These are phyloP conservation scores for Alisma plantagoaquatica DNA, from an alignment of 106 monocot species.

Conservation along the genomic window DNA sequence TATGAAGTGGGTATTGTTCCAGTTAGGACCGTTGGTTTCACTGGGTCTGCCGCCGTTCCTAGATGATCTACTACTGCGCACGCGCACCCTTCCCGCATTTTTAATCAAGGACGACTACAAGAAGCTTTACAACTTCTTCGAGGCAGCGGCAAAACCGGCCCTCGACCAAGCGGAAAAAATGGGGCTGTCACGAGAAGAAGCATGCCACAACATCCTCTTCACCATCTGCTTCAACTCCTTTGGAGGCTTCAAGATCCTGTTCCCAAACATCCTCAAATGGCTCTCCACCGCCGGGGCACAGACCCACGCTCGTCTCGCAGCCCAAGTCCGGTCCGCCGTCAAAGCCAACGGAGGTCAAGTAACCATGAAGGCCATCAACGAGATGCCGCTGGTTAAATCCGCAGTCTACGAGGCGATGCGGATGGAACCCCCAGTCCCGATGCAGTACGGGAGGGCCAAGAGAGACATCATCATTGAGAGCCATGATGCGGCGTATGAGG, in stretches of 20 bases:
- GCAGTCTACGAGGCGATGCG: constrained; percentile 60
- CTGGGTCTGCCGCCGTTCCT: constrained; percentile 18
- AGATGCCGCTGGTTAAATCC: constrained; percentile 56
- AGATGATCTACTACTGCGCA: constrained; percentile 29
- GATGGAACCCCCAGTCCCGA: constrained; percentile 74
- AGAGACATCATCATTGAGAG: constrained; percentile 49
- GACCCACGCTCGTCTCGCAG: constrained; percentile 15
- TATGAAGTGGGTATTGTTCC: constrained; percentile 19
- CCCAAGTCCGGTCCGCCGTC: constrained; percentile 20
- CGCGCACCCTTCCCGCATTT: constrained; percentile 11
- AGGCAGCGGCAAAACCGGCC: constrained; percentile 6
- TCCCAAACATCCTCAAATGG: constrained; percentile 17
- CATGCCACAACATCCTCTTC: constrained; percentile 38
- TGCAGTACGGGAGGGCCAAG: constrained; percentile 64
- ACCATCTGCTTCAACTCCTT: constrained; percentile 22
- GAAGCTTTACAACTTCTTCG: constrained; percentile 19
- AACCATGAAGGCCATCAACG: neutral
- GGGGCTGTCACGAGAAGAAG: too few species aligned
- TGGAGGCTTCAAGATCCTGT: constrained; percentile 20
- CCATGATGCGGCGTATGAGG: constrained; percentile 61
- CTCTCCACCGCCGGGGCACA: constrained; percentile 6
- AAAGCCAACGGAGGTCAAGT: neutral
- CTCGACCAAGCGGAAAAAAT: constrained; percentile 24
- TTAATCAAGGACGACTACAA: constrained; percentile 15
- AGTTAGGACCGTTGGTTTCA: constrained; percentile 9